These are phyloP conservation scores for Trichophyton equinum DNA, from an alignment of 2,329 filamentous ascomycete genomes.

Conservation along the genomic window DNA sequence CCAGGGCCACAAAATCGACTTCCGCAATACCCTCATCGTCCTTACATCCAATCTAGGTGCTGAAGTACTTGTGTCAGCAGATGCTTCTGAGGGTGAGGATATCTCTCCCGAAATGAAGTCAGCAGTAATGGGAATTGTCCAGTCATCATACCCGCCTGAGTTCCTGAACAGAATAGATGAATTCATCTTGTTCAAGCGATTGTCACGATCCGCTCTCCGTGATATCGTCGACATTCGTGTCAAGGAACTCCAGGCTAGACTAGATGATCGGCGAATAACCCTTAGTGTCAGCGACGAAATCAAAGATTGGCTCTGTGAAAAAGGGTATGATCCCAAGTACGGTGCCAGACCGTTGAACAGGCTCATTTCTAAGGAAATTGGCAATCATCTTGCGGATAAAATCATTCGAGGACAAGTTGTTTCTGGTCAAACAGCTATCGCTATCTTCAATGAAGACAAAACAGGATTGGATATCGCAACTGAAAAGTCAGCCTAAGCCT, in stretches of 20 bases:
- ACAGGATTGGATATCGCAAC: constrained; percentile 43
- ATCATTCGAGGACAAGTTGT: constrained; percentile 79
- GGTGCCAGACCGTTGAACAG: constrained; percentile 85
- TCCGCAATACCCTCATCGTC: constrained; percentile 91
- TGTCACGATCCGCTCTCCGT: constrained; percentile 63
- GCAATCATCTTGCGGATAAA: constrained; percentile 76
- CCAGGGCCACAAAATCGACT: constrained; percentile 93
- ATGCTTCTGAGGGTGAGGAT: constrained; percentile 54
- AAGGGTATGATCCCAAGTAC: constrained; percentile 82
- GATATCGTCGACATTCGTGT: constrained; percentile 92
- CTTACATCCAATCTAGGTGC: constrained; percentile 92
- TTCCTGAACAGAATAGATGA: constrained; percentile 96
- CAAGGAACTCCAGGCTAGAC: constrained; percentile 65
- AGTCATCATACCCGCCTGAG: constrained; percentile 65
- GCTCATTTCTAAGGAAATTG: constrained; percentile 78
- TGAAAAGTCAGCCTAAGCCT: constrained; percentile 11
- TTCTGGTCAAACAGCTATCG: constrained; percentile 58
- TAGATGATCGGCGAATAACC: constrained; percentile 74
- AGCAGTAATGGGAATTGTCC: constrained; percentile 80
- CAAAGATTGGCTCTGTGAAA: constrained; percentile 74
- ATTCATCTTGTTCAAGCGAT: constrained; percentile 88
- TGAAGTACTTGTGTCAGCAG: constrained; percentile 70
- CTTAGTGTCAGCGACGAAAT: constrained; percentile 60
- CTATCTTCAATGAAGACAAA: constrained; percentile 53
- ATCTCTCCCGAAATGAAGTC: constrained; percentile 61